Conservation (phyloP, 176 grass and related monocot species). For the Eleusine indica region DNA sequence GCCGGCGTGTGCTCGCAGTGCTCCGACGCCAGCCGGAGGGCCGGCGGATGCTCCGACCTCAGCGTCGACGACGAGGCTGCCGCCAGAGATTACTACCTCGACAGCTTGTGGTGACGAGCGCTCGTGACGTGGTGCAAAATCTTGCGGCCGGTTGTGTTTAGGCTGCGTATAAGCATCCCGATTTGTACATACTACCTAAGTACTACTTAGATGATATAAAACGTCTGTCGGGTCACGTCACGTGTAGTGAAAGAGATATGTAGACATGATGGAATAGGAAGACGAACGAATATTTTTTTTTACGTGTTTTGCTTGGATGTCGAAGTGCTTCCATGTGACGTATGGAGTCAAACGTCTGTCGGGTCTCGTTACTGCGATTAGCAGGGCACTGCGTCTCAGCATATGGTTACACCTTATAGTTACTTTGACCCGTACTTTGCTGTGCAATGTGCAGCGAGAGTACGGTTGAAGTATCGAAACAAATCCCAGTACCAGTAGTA, state of each 20-base stretch:
- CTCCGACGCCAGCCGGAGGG: slow-evolving; percentile 14
- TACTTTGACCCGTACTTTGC: neutral
- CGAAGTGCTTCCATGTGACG: slow-evolving; percentile 19
- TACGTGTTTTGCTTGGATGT: neutral
- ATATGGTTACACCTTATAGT: too few relatives aligned
- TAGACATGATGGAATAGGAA: neutral
- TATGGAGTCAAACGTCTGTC: neutral
- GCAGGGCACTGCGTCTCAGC: neutral
- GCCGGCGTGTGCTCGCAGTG: slow-evolving; percentile 36
- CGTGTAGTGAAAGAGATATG: neutral
- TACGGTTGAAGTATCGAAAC: neutral
- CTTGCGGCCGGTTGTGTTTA: neutral
- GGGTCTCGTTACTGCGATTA: neutral
- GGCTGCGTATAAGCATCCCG: neutral
- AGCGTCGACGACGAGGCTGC: slow-evolving; percentile 40
- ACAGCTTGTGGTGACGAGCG: slow-evolving; percentile 83
- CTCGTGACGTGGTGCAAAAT: neutral
- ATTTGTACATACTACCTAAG: slow-evolving; percentile 24
- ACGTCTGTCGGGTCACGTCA: neutral
- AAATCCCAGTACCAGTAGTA: too few relatives aligned
- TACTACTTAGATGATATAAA: neutral
- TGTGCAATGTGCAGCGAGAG: neutral
- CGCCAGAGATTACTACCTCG: slow-evolving; percentile 77
- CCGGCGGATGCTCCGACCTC: slow-evolving; percentile 33
- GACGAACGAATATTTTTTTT: neutral